A percentile compares a stretch with the other conserved stretches of the same genome.
These are phyloP conservation scores for Solanum pimpinellifolium DNA, from an alignment of 257 asterid genomes.

Conservation along the genomic window DNA sequence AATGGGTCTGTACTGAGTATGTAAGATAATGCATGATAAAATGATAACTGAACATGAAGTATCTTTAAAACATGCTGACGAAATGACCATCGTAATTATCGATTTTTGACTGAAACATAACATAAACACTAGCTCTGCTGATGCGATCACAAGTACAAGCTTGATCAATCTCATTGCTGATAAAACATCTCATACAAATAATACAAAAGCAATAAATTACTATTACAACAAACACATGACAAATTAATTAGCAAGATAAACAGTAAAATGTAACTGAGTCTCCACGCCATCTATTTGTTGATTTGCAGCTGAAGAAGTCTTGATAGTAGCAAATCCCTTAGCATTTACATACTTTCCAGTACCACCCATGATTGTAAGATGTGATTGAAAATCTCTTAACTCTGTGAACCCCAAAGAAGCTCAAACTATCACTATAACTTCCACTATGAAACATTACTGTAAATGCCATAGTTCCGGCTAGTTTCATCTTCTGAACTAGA, in stretches of 20 bases:
- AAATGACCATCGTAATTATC: background rate
- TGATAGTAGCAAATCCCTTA: slow-evolving; percentile 46
- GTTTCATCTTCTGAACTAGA: slow-evolving; percentile 68
- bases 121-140: background rate
- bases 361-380: slow-evolving; percentile 80
- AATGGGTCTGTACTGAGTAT: background rate
- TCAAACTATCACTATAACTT: slow-evolving; percentile 53
- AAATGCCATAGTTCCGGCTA: slow-evolving; percentile 76
- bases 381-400: slow-evolving; percentile 57
- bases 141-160: background rate
- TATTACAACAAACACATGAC: background rate
- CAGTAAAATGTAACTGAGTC: slow-evolving; percentile 50
- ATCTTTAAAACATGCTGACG: background rate
- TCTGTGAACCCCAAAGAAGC: slow-evolving; percentile 65
- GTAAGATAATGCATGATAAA: background rate
- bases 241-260: slow-evolving; percentile 46
- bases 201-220: background rate
- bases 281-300: slow-evolving; percentile 74
- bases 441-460: slow-evolving; percentile 65
- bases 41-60: background rate
- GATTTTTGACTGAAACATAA: background rate
- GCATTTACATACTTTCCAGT: slow-evolving; percentile 76
- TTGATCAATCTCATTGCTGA: background rate
- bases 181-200: background rate
- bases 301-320: slow-evolving; percentile 36